phyloP scores from a whole-genome alignment of 306 rosid species.

The Cicer cuneatum region DNA sequence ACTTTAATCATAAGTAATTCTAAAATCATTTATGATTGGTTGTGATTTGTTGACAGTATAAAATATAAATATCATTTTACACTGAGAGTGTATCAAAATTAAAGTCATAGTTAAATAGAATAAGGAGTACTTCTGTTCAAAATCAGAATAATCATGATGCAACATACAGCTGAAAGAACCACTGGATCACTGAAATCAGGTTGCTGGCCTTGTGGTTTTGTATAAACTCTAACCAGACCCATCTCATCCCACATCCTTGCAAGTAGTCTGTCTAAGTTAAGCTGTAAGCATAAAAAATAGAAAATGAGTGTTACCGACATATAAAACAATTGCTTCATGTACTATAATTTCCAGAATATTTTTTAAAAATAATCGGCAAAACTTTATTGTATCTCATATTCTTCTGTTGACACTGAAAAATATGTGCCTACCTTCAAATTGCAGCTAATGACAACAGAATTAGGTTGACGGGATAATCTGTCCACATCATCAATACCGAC shows the following conservation, averaged over 20 bases:
- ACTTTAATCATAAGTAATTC: too few species aligned
- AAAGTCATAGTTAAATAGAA: slow-evolving; percentile 5
- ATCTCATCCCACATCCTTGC: slow-evolving; percentile 98
- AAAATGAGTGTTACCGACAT: not conserved
- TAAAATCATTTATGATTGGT: too few species aligned
- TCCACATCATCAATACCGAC: slow-evolving; percentile 97
- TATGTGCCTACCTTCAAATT: slow-evolving; percentile 72
- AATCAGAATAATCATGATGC: slow-evolving; percentile 29
- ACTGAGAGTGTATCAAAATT: too few species aligned
- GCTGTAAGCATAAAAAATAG: slow-evolving; percentile 59
- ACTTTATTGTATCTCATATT: slow-evolving; percentile 1
- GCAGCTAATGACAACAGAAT: slow-evolving; percentile 96
- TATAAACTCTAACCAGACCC: slow-evolving; percentile 98
- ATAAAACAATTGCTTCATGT: not conserved
- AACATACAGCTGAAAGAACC: slow-evolving; percentile 91
- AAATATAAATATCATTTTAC: too few species aligned
- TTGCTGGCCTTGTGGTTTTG: slow-evolving; percentile 99
- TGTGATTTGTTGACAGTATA: too few species aligned
- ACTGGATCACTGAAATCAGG: slow-evolving; percentile 95
- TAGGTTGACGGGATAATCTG: slow-evolving; percentile 91
- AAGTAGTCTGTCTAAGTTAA: slow-evolving; percentile 94
- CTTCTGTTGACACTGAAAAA: slow-evolving; percentile 30
- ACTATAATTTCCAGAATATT: not conserved
- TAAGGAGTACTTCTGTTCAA: slow-evolving; percentile 19
- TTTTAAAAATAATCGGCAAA: slow-evolving; percentile 1